Evolutionary conservation across 805 yeast genomes (phyloP).

Genomic region (Yarrowia porcina): DNA sequence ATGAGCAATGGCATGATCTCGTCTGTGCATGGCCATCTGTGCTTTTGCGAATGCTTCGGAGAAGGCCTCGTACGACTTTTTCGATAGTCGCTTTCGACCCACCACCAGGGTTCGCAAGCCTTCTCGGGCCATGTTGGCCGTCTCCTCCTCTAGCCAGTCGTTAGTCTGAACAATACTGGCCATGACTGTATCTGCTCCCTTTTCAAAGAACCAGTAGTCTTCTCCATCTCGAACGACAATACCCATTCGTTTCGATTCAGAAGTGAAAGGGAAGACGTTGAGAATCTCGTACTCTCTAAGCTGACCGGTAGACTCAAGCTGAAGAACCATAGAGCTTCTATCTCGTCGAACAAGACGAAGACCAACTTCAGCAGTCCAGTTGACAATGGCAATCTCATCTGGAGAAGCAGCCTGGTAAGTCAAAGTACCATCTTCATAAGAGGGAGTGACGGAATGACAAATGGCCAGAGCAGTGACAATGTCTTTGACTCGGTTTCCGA

Average conservation of each 20-base stretch:
- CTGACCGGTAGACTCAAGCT: conserved; percentile 55
- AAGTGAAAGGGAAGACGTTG: conserved; percentile 88
- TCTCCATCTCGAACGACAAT: conserved; percentile 63
- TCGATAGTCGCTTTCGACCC: conserved; percentile 71
- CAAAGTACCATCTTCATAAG: conserved; percentile 67
- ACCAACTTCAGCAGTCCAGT: conserved; percentile 84
- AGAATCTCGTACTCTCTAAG: conserved; percentile 59
- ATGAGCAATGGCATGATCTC: conserved; percentile 71
- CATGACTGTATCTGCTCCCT: conserved; percentile 98
- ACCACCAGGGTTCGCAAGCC: conserved; percentile 93
- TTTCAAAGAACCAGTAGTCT: conserved; percentile 80
- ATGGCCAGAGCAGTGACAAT: conserved; percentile 77
- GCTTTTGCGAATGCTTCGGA: conserved; percentile 65
- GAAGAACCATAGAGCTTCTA: conserved; percentile 64
- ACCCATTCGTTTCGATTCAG: conserved; percentile 97
- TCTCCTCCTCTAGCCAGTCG: conserved; percentile 98
- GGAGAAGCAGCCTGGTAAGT: conserved; percentile 98
- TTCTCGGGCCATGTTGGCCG: conserved; percentile 96
- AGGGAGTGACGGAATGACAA: conserved; percentile 98
- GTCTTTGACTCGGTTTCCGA: conserved; percentile 73
- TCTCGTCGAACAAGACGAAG: conserved; percentile 78
- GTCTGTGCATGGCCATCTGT: conserved; percentile 68
- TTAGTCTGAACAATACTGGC: conserved; percentile 70
- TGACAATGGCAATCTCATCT: conserved; percentile 95
- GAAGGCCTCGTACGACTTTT: conserved; percentile 58